Percentiles rank a stretch among this genome's conserved stretches.
phyloP scores from a whole-genome alignment of 352 stramenopile genomes.

The Phytophthora agathidicida region DNA sequence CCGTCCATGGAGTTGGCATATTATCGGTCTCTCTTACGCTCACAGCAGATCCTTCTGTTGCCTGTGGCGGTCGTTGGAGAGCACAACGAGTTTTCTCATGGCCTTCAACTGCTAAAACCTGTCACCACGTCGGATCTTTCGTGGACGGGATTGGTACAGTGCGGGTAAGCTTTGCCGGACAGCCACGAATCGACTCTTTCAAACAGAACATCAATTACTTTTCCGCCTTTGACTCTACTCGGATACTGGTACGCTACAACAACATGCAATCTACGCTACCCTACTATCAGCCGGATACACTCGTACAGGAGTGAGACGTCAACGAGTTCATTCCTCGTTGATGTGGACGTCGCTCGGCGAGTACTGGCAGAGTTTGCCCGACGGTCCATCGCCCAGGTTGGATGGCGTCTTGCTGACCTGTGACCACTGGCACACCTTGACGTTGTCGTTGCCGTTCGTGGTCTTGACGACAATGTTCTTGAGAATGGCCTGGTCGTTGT shows the following conservation, averaged over 20 bases:
- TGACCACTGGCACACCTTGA: too few species aligned
- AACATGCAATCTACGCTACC: too few species aligned
- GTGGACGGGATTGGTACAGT: slow-evolving; percentile 27
- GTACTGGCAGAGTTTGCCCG: slow-evolving; percentile 21
- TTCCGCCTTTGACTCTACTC: background rate
- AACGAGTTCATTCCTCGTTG: slow-evolving; percentile 26
- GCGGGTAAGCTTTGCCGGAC: slow-evolving; percentile 1
- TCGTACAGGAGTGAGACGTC: slow-evolving; percentile 2
- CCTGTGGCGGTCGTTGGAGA: slow-evolving; percentile 7
- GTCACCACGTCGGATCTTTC: slow-evolving; percentile 4
- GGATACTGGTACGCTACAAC: background rate
- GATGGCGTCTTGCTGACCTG: slow-evolving; percentile 20
- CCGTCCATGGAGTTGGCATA: slow-evolving; percentile 12
- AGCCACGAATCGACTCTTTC: background rate
- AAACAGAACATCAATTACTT: slow-evolving; percentile 10
- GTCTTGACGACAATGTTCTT: slow-evolving; percentile 31
- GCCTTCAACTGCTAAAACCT: slow-evolving; percentile 1
- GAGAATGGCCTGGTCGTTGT: slow-evolving; percentile 28
- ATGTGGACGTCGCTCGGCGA: slow-evolving; percentile 21
- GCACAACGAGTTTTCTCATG: slow-evolving; percentile 15
- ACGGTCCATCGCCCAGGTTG: slow-evolving; percentile 18
- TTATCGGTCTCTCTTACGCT: slow-evolving; percentile 16
- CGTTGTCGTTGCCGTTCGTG: slow-evolving; percentile 9
- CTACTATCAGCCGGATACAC: background rate
- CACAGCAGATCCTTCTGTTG: slow-evolving; percentile 10